Evolutionary conservation across 2,329 filamentous ascomycete genomes (phyloP).

Genomic region (Colletotrichum magnum): DNA sequence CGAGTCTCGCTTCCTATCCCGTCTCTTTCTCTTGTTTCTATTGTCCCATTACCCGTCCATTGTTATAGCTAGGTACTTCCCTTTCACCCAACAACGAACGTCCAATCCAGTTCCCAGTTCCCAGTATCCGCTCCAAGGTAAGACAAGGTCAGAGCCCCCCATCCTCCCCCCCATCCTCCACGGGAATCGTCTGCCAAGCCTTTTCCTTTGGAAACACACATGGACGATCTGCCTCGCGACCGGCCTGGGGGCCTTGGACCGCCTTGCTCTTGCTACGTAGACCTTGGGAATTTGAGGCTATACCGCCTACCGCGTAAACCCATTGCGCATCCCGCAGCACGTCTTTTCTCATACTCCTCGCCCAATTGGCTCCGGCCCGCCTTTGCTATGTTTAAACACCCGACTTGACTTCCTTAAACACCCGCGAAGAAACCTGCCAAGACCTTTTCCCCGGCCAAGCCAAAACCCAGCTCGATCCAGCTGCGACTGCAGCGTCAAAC

Average conservation of each 20-base stretch:
- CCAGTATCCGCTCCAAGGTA: slow-evolving; percentile 12
- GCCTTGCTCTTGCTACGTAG: not conserved
- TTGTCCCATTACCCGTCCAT: no score
- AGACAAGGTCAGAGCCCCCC: slow-evolving; percentile 21
- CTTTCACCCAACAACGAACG: not conserved
- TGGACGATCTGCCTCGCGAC: slow-evolving; percentile 33
- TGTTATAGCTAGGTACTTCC: no score
- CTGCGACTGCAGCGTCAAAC: slow-evolving; percentile 22
- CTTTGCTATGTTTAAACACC: slow-evolving; percentile 16
- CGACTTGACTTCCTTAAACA: slow-evolving; percentile 13
- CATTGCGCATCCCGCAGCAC: not conserved
- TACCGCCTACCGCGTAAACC: slow-evolving; percentile 20
- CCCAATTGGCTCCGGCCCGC: not conserved
- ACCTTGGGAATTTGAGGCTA: slow-evolving; percentile 18
- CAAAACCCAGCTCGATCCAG: slow-evolving; percentile 29
- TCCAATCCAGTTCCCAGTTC: not conserved
- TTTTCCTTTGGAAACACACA: slow-evolving; percentile 35
- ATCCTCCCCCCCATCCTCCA: slow-evolving; percentile 7
- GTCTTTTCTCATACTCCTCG: not conserved
- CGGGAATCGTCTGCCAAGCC: slow-evolving; percentile 19
- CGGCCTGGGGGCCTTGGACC: slow-evolving; percentile 18
- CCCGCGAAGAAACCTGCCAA: slow-evolving; percentile 33
- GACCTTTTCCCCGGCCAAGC: slow-evolving; percentile 19
- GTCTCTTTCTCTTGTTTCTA: no score
- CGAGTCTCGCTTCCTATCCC: no score